Conservation (phyloP, 2,329 filamentous ascomycete genomes). For the Lachnum nothofagi region DNA sequence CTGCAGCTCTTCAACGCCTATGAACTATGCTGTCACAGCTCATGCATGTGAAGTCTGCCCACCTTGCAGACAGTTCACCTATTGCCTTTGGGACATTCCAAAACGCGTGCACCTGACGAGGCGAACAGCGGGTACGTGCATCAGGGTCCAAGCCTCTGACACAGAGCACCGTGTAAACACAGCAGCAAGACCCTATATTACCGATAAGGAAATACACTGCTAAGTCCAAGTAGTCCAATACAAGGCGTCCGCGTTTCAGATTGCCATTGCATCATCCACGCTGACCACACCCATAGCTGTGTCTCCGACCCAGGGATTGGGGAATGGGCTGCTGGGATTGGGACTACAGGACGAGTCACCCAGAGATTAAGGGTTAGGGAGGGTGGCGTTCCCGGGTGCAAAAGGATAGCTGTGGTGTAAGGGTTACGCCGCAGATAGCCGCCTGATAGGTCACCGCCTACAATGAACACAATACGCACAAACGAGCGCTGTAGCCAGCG, state of each 20-base stretch:
- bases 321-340: no score
- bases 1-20: neutral
- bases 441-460: conserved; percentile 12
- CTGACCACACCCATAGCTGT: neutral
- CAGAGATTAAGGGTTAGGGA: no score
- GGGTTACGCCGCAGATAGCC: conserved; percentile 19
- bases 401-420: conserved; percentile 9
- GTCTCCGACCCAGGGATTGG: no score
- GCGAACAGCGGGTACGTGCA: conserved; percentile 3
- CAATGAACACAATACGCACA: conserved; percentile 7
- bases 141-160: neutral
- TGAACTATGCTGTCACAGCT: neutral
- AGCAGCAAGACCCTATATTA: neutral
- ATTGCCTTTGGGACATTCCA: conserved; percentile 1
- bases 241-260: neutral
- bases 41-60: conserved; percentile 4
- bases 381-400: no score
- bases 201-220: neutral
- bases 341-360: no score
- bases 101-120: conserved; percentile 8
- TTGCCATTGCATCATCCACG: neutral
- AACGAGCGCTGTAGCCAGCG: conserved; percentile 1
- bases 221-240: neutral
- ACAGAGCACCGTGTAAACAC: neutral
- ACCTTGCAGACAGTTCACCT: conserved; percentile 5